phyloP scores from a whole-genome alignment of 176 grass and related monocot species.

The Musa schizocarpa region DNA sequence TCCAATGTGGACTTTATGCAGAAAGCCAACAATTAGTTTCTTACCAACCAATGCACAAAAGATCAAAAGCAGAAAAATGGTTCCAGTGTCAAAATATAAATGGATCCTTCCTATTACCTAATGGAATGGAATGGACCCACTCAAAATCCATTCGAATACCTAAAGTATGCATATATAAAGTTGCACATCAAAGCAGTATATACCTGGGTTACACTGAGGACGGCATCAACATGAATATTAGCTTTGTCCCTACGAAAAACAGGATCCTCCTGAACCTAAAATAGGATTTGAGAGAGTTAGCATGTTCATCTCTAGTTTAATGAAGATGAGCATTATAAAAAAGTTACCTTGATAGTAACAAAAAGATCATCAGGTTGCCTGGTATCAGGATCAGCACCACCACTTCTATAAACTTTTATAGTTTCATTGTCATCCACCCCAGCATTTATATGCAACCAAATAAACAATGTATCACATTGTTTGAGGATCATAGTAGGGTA shows the following conservation, averaged over 20 bases:
- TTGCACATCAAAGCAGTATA: conserved; percentile 2
- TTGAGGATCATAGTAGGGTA: background rate
- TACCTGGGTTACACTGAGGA: conserved; percentile 88
- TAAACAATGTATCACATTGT: background rate
- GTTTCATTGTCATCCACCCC: conserved; percentile 70
- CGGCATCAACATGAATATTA: conserved; percentile 89
- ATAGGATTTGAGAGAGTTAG: conserved; percentile 1
- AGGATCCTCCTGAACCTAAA: conserved; percentile 74
- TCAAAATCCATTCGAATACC: too few relatives aligned
- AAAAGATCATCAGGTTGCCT: conserved; percentile 73
- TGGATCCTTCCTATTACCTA: too few relatives aligned
- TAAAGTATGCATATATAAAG: too few relatives aligned
- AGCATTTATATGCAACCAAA: conserved; percentile 13
- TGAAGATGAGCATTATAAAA: background rate
- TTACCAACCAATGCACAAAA: too few relatives aligned
- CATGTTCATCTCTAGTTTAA: background rate
- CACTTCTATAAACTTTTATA: conserved; percentile 65
- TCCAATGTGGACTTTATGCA: too few relatives aligned
- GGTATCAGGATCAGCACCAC: conserved; percentile 74
- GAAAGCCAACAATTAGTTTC: too few relatives aligned
- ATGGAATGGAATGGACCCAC: too few relatives aligned
- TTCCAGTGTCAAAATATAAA: too few relatives aligned
- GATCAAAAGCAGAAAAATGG: too few relatives aligned
- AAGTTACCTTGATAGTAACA: conserved; percentile 63
- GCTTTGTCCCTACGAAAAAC: conserved; percentile 84